phyloP scores from a whole-genome alignment of 805 yeast genomes.

The Jamesozyma lodderae region DNA sequence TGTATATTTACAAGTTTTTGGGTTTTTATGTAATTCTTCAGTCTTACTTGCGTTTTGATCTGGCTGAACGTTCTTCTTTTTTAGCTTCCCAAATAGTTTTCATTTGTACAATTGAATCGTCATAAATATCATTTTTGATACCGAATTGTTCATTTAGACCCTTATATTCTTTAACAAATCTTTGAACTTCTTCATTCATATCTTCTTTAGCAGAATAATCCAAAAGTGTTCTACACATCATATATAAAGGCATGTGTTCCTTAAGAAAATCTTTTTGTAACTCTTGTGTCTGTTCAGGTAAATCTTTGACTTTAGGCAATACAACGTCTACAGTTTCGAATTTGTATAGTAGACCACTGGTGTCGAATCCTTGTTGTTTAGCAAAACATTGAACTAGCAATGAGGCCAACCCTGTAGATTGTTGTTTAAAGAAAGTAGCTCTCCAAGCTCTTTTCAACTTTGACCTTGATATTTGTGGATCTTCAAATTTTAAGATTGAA shows the following conservation, averaged over 20 bases:
- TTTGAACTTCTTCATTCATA: background rate
- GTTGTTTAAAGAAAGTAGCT: slow-evolving; percentile 7
- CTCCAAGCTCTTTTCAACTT: slow-evolving; percentile 20
- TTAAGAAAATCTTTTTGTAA: background rate
- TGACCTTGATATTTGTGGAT: slow-evolving; percentile 11
- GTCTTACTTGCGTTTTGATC: background rate
- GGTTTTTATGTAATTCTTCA: too few species aligned
- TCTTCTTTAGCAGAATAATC: background rate
- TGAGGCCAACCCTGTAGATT: slow-evolving; percentile 20
- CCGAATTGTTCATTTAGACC: background rate
- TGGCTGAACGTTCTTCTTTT: background rate
- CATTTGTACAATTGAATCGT: slow-evolving; percentile 7
- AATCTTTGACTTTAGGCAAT: background rate
- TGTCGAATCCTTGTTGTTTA: slow-evolving; percentile 4
- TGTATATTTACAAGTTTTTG: too few species aligned
- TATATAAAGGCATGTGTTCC: slow-evolving; percentile 1
- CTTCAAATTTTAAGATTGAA: slow-evolving; percentile 9
- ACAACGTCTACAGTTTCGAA: background rate
- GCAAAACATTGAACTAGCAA: slow-evolving; percentile 10
- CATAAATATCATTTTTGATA: slow-evolving; percentile 10
- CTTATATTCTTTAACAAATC: slow-evolving; percentile 1
- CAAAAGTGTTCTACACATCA: slow-evolving; percentile 2
- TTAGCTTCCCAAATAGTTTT: slow-evolving; percentile 2
- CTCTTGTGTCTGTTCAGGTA: too few species aligned
- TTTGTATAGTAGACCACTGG: background rate